phyloP scores from a whole-genome alignment of 148 eudicot genomes.

The Fallopia convolvulus region DNA sequence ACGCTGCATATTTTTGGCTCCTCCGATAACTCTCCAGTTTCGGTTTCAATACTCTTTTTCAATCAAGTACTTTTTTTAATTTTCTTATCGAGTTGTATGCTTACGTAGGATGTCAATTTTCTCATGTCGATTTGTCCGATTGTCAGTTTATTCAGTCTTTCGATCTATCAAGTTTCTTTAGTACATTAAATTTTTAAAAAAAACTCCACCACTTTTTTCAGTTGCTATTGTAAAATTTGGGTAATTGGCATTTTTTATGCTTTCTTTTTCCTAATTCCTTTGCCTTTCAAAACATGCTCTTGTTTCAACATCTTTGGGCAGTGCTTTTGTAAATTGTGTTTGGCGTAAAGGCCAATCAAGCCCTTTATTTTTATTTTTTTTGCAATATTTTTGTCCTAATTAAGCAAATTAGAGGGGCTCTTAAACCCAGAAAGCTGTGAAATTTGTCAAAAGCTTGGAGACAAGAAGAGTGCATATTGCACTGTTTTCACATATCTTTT shows the following conservation, averaged over 20 bases:
- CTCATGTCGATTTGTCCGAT: too few relatives aligned
- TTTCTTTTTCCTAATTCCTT: not conserved
- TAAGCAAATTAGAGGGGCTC: not conserved
- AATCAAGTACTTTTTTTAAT: too few relatives aligned
- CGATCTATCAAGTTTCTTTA: too few relatives aligned
- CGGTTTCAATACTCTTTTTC: too few relatives aligned
- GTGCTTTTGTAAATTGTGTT: slow-evolving; percentile 1
- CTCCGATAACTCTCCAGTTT: too few relatives aligned
- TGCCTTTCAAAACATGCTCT: not conserved
- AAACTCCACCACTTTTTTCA: too few relatives aligned
- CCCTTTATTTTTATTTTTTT: not conserved
- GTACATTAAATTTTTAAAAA: too few relatives aligned
- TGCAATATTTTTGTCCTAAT: not conserved
- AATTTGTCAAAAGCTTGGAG: slow-evolving; percentile 6
- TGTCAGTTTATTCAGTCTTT: too few relatives aligned
- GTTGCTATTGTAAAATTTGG: too few relatives aligned
- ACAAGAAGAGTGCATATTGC: not conserved
- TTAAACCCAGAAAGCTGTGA: slow-evolving; percentile 7
- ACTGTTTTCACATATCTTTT: not conserved
- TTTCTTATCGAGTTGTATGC: too few relatives aligned
- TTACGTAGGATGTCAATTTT: too few relatives aligned
- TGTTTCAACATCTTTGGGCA: not conserved
- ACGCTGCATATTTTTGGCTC: too few relatives aligned
- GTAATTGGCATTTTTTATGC: not conserved
- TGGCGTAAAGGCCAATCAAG: slow-evolving; percentile 9